Evolutionary conservation across 129 eudicot species (phyloP).

Genomic region (Artemisia tridentata): DNA sequence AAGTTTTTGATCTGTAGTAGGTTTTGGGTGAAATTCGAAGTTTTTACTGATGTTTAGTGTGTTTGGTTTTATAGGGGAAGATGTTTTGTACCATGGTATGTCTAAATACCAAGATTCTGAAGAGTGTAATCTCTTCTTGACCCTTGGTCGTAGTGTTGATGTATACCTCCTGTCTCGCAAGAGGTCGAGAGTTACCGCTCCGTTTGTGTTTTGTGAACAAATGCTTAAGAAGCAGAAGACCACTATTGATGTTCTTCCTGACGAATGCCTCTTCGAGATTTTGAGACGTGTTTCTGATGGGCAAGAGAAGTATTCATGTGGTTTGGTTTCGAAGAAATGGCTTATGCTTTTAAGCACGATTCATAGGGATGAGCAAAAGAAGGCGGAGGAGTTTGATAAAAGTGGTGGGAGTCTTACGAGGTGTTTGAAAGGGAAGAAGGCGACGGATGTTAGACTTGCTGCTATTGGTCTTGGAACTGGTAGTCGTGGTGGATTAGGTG

Average conservation of each 20-base stretch:
- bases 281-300: conserved; percentile 59
- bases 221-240: conserved; percentile 32
- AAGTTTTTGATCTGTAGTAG: conserved; percentile 7
- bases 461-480: conserved; percentile 74
- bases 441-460: conserved; percentile 82
- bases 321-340: conserved; percentile 76
- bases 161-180: conserved; percentile 53
- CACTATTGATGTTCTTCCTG: conserved; percentile 67
- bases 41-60: neutral
- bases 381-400: conserved; percentile 29
- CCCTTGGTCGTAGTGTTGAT: conserved; percentile 54
- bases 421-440: conserved; percentile 74
- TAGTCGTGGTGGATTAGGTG: conserved; percentile 71
- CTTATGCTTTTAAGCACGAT: conserved; percentile 72
- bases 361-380: conserved; percentile 36
- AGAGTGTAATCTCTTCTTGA: conserved; percentile 47
- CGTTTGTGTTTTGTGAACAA: conserved; percentile 45
- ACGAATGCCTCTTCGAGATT: conserved; percentile 76
- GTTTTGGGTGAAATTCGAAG: neutral
- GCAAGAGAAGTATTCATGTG: conserved; percentile 64
- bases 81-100: conserved; percentile 57
- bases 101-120: conserved; percentile 58
- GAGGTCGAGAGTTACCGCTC: conserved; percentile 61
- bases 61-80: conserved; percentile 47
- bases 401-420: conserved; percentile 56